These are phyloP conservation scores for Backusella westeae DNA, from an alignment of 192 early-diverging fungal species.

Conservation along the genomic window DNA sequence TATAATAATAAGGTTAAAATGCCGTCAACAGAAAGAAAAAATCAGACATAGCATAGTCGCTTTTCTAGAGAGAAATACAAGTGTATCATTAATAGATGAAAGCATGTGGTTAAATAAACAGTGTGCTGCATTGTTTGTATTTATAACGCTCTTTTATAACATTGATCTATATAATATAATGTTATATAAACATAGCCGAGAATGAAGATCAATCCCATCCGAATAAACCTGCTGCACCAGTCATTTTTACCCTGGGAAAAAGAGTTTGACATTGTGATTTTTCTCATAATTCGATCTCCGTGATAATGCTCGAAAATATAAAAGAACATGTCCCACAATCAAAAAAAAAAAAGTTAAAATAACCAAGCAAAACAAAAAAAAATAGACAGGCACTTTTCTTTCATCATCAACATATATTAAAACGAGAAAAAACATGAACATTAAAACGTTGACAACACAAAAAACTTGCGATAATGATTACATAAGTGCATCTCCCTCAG, in stretches of 20 bases:
- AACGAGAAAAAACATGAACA: background rate
- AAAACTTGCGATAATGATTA: background rate
- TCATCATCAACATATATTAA: background rate
- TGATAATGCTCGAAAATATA: background rate
- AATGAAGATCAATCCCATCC: background rate
- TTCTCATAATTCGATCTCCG: background rate
- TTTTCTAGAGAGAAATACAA: background rate
- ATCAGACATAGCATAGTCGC: background rate
- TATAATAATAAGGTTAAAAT: background rate
- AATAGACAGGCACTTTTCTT: background rate
- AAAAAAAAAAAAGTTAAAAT: background rate
- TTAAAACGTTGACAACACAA: background rate
- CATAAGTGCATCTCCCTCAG: background rate
- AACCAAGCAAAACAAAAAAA: background rate
- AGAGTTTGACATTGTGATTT: background rate
- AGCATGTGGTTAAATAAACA: background rate
- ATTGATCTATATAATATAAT: background rate
- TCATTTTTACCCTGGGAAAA: constrained; percentile 6
- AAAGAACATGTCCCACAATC: background rate
- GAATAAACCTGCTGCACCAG: background rate
- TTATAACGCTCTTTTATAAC: background rate
- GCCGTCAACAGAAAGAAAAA: background rate
- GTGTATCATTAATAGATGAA: background rate
- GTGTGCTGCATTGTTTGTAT: background rate
- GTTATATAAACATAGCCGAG: background rate